Evolutionary conservation across 495 filamentous ascomycete genomes (phyloP).

Genomic region (Penicillium taxi): DNA sequence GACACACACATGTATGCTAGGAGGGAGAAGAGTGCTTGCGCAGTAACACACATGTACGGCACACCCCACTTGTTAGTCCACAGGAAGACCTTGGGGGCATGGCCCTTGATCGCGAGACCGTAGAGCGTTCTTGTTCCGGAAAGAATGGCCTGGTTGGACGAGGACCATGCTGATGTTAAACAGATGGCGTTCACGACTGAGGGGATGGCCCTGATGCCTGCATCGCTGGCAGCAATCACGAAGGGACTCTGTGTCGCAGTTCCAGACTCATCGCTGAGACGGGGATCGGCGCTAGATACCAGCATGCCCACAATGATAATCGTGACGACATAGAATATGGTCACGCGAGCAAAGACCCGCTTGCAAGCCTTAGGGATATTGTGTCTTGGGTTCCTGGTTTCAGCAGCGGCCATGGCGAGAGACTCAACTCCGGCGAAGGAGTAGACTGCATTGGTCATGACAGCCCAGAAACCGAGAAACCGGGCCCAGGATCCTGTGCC

Average conservation of each 20-base stretch:
- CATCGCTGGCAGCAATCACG: slow-evolving; percentile 42
- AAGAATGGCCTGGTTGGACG: slow-evolving; percentile 45
- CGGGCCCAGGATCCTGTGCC: slow-evolving; percentile 28
- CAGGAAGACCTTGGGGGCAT: slow-evolving; percentile 43
- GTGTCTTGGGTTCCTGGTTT: slow-evolving; percentile 35
- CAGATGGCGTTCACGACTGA: slow-evolving; percentile 45
- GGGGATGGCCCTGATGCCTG: slow-evolving; percentile 39
- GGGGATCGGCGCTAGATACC: slow-evolving; percentile 38
- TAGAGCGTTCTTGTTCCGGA: slow-evolving; percentile 42
- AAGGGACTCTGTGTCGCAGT: slow-evolving; percentile 43
- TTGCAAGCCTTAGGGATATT: slow-evolving; percentile 41
- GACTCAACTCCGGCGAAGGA: slow-evolving; percentile 50
- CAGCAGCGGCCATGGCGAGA: slow-evolving; percentile 45
- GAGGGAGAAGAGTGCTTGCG: slow-evolving; percentile 46
- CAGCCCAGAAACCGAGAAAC: slow-evolving; percentile 53
- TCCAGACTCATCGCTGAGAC: slow-evolving; percentile 36
- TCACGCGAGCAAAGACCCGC: slow-evolving; percentile 36
- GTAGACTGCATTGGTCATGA: slow-evolving; percentile 53
- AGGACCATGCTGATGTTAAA: slow-evolving; percentile 39
- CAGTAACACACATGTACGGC: slow-evolving; percentile 48
- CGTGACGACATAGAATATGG: slow-evolving; percentile 37
- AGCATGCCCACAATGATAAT: slow-evolving; percentile 42
- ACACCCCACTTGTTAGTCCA: slow-evolving; percentile 53
- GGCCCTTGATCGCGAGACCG: slow-evolving; percentile 36
- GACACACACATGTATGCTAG: slow-evolving; percentile 54